Evolutionary conservation across 2,329 filamentous ascomycete genomes (phyloP), one percentile per base, ranked within the genome.

Genomic region (Xylaria sp.): DNA sequence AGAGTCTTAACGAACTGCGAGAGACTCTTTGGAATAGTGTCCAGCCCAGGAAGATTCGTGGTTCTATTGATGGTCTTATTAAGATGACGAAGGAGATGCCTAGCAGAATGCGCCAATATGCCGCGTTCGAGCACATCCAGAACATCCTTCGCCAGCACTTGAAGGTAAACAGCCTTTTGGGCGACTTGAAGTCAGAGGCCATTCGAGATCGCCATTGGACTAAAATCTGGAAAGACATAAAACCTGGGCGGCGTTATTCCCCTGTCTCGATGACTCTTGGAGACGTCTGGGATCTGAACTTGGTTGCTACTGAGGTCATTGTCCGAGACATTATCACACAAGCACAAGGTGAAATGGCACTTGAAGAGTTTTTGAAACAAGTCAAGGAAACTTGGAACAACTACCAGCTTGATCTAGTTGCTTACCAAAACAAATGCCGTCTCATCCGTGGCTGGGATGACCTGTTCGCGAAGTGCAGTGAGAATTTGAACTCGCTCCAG

Each of bases 71-170:
- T 77, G 91, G 92, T 57, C 87, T 98, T 62, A 93, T 98, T 79
- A 97, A 97, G 84, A 97, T 97, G 88, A 98, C 94, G 42, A 98
- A 97, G 82, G 95, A 98, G 71, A 98, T 99, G 96, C 96, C 97
- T 0, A 97, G 94, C 81, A 91, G 96, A 68, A 98, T 99, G 95
- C 91, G 97, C 69, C 97, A 99, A 78, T 99, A 99, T 80, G 95
- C 97, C 74, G 97, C 97, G n/a, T 99, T 99, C 78, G 97, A 99
- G 81, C 95, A 99, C 77, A 94, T 99, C 47, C 97, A 99, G 79
- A 93, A 90, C 71, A 92, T 97, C 35, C 88, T 99, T 48, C 92
- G 94, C 53, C 91, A 94, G 70, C 87, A 97, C 58, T 86, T 98
- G 71, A 98, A 97, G 80, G 93, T 97, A 74, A 99, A 98, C 77